These are phyloP conservation scores for Lenzites betulinus DNA, from an alignment of 768 basidiomycete genomes.

Conservation along the genomic window DNA sequence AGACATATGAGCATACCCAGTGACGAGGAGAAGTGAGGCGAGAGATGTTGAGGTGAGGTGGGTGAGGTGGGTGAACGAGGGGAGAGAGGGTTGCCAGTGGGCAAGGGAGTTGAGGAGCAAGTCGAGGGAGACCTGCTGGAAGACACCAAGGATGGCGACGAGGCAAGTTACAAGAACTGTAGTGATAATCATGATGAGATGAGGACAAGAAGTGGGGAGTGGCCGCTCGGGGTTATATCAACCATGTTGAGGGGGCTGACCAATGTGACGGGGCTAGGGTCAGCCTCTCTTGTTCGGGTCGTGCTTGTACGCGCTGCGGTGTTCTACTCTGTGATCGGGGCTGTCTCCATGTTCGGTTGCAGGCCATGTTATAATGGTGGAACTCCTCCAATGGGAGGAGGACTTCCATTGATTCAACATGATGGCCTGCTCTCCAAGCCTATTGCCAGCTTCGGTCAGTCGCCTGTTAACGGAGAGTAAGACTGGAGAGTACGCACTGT, in stretches of 20 bases:
- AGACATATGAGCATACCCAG: not conserved
- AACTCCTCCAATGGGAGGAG: no score
- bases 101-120: not conserved
- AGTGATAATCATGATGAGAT: slow-evolving; percentile 4
- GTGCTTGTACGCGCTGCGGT: no score
- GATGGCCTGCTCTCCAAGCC: no score
- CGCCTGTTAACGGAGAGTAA: no score
- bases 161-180: slow-evolving; percentile 1
- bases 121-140: not conserved
- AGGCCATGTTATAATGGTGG: no score
- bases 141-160: slow-evolving; percentile 4
- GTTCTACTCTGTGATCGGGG: no score
- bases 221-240: not conserved
- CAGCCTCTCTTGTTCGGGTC: not conserved
- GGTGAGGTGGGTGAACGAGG: not conserved
- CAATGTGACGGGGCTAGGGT: not conserved
- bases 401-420: no score
- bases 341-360: no score
- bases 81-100: no score
- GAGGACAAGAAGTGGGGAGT: not conserved
- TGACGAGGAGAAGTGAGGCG: not conserved
- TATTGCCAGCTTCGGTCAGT: no score
- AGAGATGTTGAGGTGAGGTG: not conserved
- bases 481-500: no score
- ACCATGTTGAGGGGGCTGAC: not conserved